Conservation (phyloP, 2,329 filamentous ascomycete species). For the Penicillium nordicum region DNA sequence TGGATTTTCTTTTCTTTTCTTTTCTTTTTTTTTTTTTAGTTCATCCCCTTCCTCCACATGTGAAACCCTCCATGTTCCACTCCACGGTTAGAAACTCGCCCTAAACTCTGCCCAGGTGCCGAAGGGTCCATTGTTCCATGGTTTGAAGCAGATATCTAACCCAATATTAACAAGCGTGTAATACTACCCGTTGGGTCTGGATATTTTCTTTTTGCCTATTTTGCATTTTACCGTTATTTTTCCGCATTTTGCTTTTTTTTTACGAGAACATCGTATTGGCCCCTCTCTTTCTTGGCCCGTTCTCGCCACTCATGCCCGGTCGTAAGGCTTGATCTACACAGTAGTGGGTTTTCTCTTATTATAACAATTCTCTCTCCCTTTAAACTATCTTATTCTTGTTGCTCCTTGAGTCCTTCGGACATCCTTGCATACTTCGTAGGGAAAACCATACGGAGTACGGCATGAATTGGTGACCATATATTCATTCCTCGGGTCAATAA, state of each 20-base stretch:
- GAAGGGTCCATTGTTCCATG: not conserved
- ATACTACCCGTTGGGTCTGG: not conserved
- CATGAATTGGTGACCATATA: constrained; percentile 16
- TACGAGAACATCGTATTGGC: not conserved
- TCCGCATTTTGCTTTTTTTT: not conserved
- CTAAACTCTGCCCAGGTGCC: not conserved
- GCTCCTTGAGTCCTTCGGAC: not conserved
- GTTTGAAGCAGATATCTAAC: not conserved
- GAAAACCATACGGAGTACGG: not conserved
- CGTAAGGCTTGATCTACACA: constrained; percentile 14
- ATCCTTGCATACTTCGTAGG: not conserved
- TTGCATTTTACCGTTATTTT: not conserved
- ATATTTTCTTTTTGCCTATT: not conserved
- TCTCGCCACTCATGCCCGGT: constrained; percentile 15
- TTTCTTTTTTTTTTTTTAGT: not conserved
- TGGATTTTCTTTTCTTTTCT: not conserved
- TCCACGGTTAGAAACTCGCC: not conserved
- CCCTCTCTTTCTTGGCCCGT: constrained; percentile 8
- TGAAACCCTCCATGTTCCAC: not conserved
- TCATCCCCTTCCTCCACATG: not conserved
- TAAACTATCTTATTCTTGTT: constrained; percentile 1
- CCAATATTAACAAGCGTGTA: not conserved
- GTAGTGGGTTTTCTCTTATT: not conserved
- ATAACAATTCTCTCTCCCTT: not conserved
- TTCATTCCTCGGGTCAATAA: constrained; percentile 20